A percentile compares a stretch with the other conserved stretches of the same genome.
These are phyloP conservation scores for Scutellaria minor DNA, from an alignment of 257 asterid genomes.

Conservation along the genomic window DNA sequence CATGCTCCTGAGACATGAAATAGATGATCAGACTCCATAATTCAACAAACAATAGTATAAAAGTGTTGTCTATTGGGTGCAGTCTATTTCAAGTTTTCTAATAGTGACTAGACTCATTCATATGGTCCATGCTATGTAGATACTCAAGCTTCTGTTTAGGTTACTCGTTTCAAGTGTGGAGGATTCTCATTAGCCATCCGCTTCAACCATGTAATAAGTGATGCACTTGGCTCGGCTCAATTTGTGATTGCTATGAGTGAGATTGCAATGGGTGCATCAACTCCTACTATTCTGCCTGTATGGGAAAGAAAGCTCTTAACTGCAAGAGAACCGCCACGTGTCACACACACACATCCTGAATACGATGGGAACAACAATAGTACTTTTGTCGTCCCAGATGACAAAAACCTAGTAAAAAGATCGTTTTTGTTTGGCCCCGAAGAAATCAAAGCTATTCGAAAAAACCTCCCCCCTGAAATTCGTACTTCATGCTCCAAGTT, in stretches of 20 bases:
- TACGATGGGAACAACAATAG: not conserved
- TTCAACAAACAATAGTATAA: too few relatives aligned
- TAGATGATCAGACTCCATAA: too few relatives aligned
- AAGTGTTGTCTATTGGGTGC: too few relatives aligned
- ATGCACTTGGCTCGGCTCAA: slow-evolving; percentile 15
- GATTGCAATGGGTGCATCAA: slow-evolving; percentile 17
- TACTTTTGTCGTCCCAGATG: not conserved
- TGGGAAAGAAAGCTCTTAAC: slow-evolving; percentile 27
- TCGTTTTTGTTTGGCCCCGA: slow-evolving; percentile 10
- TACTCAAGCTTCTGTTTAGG: not conserved
- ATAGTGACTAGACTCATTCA: too few relatives aligned
- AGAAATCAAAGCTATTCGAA: not conserved
- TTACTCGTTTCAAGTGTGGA: slow-evolving; percentile 15
- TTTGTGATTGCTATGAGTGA: not conserved
- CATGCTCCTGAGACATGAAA: too few relatives aligned
- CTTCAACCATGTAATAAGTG: slow-evolving; percentile 25
- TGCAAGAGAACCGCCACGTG: slow-evolving; percentile 17
- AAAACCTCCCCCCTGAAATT: not conserved
- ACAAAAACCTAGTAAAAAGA: not conserved
- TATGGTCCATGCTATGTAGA: too few relatives aligned
- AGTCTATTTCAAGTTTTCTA: too few relatives aligned
- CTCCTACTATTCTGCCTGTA: slow-evolving; percentile 27
- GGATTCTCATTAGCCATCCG: slow-evolving; percentile 20
- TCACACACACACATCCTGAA: not conserved
- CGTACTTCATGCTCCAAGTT: not conserved